A percentile compares a stretch with the other conserved stretches of the same genome.
Evolutionary conservation across 768 basidiomycete species (phyloP).

Genomic region (Russula brevipes): DNA sequence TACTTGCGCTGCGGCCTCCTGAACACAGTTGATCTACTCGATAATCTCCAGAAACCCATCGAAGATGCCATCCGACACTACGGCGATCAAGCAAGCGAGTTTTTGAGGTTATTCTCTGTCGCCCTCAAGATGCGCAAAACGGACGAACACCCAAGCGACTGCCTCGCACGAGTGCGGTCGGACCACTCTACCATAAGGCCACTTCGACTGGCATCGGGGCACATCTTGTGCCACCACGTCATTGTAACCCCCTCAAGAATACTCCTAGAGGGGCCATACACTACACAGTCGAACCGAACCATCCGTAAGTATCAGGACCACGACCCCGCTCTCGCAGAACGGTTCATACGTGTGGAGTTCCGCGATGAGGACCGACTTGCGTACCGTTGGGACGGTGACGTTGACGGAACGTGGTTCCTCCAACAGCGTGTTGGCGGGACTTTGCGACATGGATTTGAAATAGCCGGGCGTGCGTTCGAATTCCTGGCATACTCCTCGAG

Average conservation of each 20-base stretch:
- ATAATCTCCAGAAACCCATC: conserved; percentile 42
- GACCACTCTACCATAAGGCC: conserved; percentile 24
- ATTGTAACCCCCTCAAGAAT: conserved; percentile 73
- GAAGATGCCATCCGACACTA: conserved; percentile 37
- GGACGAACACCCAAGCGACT: conserved; percentile 39
- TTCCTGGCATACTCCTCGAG: conserved; percentile 82
- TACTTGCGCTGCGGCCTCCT: conserved; percentile 59
- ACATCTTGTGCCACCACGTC: conserved; percentile 67
- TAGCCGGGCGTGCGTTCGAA: conserved; percentile 69
- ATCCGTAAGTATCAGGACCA: conserved; percentile 51
- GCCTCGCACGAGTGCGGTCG: conserved; percentile 40
- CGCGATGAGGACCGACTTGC: conserved; percentile 76
- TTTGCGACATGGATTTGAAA: conserved; percentile 57
- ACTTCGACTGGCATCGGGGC: conserved; percentile 32
- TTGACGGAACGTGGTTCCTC: conserved; percentile 55
- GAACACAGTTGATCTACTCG: conserved; percentile 51
- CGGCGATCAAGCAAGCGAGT: conserved; percentile 35
- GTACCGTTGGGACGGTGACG: conserved; percentile 64
- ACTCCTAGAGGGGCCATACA: conserved; percentile 70
- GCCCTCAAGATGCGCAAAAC: conserved; percentile 42
- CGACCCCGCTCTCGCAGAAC: conserved; percentile 45
- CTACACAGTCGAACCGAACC: conserved; percentile 73
- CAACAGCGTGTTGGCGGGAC: conserved; percentile 30
- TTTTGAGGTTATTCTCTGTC: conserved; percentile 54
- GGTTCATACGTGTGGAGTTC: conserved; percentile 80